Evolutionary conservation across 441 rosid species (phyloP).

Genomic region (Omphalea diandra): DNA sequence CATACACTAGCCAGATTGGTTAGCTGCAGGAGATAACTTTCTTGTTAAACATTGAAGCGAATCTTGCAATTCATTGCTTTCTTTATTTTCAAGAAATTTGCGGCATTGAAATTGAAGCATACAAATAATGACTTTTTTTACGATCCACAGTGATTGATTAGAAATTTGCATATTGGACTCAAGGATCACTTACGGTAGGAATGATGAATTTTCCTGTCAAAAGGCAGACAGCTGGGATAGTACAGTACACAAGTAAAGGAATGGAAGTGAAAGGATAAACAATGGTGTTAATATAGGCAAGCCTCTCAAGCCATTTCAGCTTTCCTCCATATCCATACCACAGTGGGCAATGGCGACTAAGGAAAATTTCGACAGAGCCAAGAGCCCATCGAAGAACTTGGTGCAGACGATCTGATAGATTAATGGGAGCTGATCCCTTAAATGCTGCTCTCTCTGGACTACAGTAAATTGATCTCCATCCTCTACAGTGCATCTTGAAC

Average conservation of each 20-base stretch:
- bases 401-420: conserved; percentile 84
- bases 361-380: conserved; percentile 87
- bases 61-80: not conserved
- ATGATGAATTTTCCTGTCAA: conserved; percentile 92
- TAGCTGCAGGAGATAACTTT: conserved; percentile 45
- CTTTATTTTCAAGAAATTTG: not conserved
- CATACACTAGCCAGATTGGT: conserved; percentile 66
- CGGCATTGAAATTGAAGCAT: not conserved
- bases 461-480: conserved; percentile 90
- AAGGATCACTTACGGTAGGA: conserved; percentile 56
- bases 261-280: conserved; percentile 93
- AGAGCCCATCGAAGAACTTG: conserved; percentile 96
- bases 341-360: conserved; percentile 84
- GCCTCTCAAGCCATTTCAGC: conserved; percentile 74
- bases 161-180: not conserved
- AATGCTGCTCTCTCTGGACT: conserved; percentile 74
- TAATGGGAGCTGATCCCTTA: conserved; percentile 91
- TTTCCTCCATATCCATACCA: conserved; percentile 98
- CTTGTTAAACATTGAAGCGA: conserved; percentile 10
- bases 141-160: not conserved
- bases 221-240: conserved; percentile 84
- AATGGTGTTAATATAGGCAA: conserved; percentile 81
- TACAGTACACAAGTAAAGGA: conserved; percentile 76
- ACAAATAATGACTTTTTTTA: not conserved
- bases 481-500: conserved; percentile 93